Conservation (phyloP, 257 asterid species). For the Haberlea rhodopensis region DNA sequence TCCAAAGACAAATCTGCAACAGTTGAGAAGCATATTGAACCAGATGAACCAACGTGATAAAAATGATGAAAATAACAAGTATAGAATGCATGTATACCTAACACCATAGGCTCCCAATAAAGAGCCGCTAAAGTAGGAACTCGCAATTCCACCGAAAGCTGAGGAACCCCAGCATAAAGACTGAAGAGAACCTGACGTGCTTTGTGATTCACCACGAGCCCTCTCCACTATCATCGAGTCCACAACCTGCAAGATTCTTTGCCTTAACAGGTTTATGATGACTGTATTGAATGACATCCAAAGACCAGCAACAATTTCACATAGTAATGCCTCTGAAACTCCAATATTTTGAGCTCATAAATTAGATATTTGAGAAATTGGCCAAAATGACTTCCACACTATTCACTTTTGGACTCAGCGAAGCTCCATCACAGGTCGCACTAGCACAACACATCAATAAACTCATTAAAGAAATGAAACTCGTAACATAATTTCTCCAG, state of each 20-base stretch:
- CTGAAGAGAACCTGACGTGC: conserved; percentile 97
- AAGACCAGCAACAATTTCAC: conserved; percentile 17
- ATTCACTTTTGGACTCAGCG: too few relatives aligned
- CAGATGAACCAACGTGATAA: not conserved
- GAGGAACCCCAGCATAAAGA: conserved; percentile 99
- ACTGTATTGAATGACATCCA: conserved; percentile 1
- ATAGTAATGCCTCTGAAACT: conserved; percentile 2
- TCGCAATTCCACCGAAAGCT: conserved; percentile 91
- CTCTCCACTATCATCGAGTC: conserved; percentile 99
- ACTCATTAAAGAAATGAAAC: not conserved
- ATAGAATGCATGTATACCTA: conserved; percentile 49
- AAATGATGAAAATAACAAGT: conserved; percentile 5
- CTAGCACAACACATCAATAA: not conserved
- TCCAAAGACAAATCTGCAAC: conserved; percentile 91
- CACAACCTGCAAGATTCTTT: conserved; percentile 80
- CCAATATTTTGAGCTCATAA: not conserved
- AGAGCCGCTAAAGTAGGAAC: conserved; percentile 98
- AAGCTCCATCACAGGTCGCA: too few relatives aligned
- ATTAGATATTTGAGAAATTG: not conserved
- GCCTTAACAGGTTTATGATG: too few relatives aligned
- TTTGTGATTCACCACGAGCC: conserved; percentile 99
- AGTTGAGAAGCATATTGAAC: conserved; percentile 21
- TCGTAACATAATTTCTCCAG: not conserved
- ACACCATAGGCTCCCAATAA: conserved; percentile 93
- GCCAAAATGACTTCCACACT: too few relatives aligned